Percentiles rank a stretch among this genome's conserved stretches.
Evolutionary conservation across 2,329 filamentous ascomycete genomes (phyloP).

Genomic region (Plenodomus tracheiphilus): DNA sequence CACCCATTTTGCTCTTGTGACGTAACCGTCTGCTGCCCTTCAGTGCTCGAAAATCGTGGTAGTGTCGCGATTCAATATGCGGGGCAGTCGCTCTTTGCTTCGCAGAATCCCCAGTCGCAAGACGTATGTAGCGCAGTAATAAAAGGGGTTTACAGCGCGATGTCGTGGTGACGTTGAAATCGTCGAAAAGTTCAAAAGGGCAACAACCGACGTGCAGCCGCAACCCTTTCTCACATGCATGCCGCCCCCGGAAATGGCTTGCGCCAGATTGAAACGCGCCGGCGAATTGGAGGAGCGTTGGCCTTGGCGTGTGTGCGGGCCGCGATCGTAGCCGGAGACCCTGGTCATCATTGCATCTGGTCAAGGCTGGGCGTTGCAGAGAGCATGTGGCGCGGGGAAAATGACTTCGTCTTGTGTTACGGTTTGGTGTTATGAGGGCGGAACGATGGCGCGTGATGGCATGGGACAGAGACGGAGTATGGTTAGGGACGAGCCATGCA

Average conservation of each 20-base stretch:
- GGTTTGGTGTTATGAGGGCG: background rate
- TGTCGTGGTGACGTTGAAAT: too few relatives aligned
- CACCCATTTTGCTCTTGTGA: constrained; percentile 36
- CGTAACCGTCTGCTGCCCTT: too few relatives aligned
- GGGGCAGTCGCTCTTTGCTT: background rate
- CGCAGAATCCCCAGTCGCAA: too few relatives aligned
- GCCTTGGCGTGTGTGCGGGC: background rate
- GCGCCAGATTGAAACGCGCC: background rate
- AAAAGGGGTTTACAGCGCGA: background rate
- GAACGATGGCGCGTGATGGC: too few relatives aligned
- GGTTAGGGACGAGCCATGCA: too few relatives aligned
- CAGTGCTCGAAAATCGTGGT: too few relatives aligned
- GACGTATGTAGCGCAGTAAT: too few relatives aligned
- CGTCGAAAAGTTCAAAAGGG: too few relatives aligned
- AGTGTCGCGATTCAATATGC: background rate
- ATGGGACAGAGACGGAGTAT: too few relatives aligned
- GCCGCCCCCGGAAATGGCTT: background rate
- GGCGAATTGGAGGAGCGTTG: background rate
- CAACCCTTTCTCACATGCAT: background rate
- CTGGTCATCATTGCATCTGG: background rate
- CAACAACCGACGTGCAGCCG: background rate
- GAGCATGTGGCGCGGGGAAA: background rate
- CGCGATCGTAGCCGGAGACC: background rate
- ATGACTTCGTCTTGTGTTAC: background rate
- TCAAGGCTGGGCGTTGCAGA: background rate